phyloP scores from a whole-genome alignment of 108 stramenopile species.

The Discostella stelligeroides region DNA sequence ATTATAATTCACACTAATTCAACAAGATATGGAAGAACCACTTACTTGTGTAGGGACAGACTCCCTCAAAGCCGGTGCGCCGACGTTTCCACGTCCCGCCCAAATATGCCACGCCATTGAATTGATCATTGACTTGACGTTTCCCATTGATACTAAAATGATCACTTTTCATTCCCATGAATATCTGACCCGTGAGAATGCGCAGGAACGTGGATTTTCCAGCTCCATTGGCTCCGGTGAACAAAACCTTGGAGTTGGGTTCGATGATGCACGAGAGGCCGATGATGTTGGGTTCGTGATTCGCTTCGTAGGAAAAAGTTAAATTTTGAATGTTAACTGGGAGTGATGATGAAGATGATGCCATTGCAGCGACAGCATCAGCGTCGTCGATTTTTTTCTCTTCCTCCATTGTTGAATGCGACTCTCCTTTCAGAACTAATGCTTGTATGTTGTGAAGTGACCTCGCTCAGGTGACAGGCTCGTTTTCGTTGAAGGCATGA shows the following conservation, averaged over 20 bases:
- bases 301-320: constrained; percentile 21
- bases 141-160: constrained; percentile 32
- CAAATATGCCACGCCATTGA: constrained; percentile 50
- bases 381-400: constrained; percentile 5
- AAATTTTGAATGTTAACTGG: constrained; percentile 23
- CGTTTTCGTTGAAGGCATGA: too few species aligned
- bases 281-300: constrained; percentile 10
- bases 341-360: not conserved
- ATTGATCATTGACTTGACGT: constrained; percentile 34
- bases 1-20: not conserved
- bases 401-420: constrained; percentile 8
- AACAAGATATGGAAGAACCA: not conserved
- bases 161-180: constrained; percentile 33
- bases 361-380: not conserved
- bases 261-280: constrained; percentile 22
- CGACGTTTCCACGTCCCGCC: constrained; percentile 53
- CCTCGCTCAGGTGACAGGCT: too few species aligned
- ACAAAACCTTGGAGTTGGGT: constrained; percentile 24
- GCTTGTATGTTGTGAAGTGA: too few species aligned
- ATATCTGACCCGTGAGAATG: constrained; percentile 37
- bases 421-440: too few species aligned
- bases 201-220: constrained; percentile 55
- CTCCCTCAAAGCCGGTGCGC: constrained; percentile 51
- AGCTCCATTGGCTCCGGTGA: constrained; percentile 58
- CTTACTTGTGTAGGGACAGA: constrained; percentile 50